Base-by-base conservation (phyloP, 305 asterid species). In the Fraxinus velutina region DNA sequence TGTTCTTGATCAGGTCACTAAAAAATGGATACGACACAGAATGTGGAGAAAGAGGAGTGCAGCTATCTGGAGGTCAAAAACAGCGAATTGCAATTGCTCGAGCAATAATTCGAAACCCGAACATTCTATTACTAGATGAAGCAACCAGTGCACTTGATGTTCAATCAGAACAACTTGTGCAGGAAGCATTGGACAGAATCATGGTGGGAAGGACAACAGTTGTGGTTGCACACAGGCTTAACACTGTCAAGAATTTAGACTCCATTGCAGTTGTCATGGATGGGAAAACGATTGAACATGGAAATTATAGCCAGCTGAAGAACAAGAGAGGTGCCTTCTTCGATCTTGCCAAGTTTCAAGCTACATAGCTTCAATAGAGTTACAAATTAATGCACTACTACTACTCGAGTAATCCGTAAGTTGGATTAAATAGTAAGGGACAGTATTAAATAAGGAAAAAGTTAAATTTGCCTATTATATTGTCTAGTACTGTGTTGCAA, bases 131-230 rank as follows among this genome's bases (percentile, higher is more conserved):
- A 10, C 88, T 93, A 5, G 98, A 93, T 13, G 98, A 93, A 81
- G 98, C 98, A 6, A 93, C 97, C 0, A 93, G 98, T 52, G 97
- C 98, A 0, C 90, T 93, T 2, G 98, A 93, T 82, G 91, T 83
- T 79, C 96, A 93, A 57, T 90, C 97, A 0, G 98, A 93, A 86
- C 96, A 92, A 85, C 86, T 86, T 2, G 98, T 93, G 83, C 98
- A 93, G 79, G 92, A 90, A 78, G 98, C 97, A 2, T 62, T 92
- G 83, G 92, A 93, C 81, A 77, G 87, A 30, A 90, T 91, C 75
- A 93, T 92, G 97, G 91, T 90, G 27, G 93, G 93, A 52, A 90
- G 97, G 79, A 93, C 96, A 0, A 92, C 94, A 3, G 80, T 93
- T 24, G 93, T 92, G 36, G 98, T 93, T 82, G 98, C 97, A 1